These are phyloP conservation scores for Melastoma candidum DNA, from an alignment of 441 rosid species.

Conservation along the genomic window DNA sequence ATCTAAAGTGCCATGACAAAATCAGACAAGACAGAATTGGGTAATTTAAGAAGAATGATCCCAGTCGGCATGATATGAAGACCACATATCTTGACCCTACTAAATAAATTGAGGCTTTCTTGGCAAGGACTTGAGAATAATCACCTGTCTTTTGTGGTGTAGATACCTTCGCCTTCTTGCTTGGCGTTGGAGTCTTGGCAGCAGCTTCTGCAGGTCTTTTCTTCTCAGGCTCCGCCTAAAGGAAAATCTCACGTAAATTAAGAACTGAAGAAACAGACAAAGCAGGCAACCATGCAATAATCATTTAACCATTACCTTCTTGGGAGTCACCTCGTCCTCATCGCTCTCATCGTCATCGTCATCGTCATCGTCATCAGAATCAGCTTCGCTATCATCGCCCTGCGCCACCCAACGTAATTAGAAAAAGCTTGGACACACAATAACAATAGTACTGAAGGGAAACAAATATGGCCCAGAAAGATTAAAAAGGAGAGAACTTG, in stretches of 20 bases:
- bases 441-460: too few species aligned
- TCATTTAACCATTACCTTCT: constrained; percentile 23
- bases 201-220: constrained; percentile 53
- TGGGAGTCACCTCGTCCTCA: constrained; percentile 33
- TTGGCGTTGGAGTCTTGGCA: constrained; percentile 32
- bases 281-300: background rate
- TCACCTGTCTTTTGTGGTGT: constrained; percentile 66
- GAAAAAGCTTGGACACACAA: too few species aligned
- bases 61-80: background rate
- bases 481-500: too few species aligned
- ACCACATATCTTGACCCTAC: too few species aligned
- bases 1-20: constrained; percentile 22
- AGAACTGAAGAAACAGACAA: background rate
- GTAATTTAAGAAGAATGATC: background rate
- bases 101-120: background rate
- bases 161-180: constrained; percentile 53
- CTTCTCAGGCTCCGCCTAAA: constrained; percentile 42
- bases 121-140: background rate
- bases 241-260: constrained; percentile 1
- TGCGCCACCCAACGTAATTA: too few species aligned
- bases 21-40: background rate
- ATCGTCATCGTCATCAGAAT: constrained; percentile 13
- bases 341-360: constrained; percentile 19
- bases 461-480: too few species aligned
- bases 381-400: constrained; percentile 7